Percentiles rank a stretch among this genome's conserved stretches.
phyloP scores from a whole-genome alignment of 805 yeast species.

The Ogataea sp. region DNA sequence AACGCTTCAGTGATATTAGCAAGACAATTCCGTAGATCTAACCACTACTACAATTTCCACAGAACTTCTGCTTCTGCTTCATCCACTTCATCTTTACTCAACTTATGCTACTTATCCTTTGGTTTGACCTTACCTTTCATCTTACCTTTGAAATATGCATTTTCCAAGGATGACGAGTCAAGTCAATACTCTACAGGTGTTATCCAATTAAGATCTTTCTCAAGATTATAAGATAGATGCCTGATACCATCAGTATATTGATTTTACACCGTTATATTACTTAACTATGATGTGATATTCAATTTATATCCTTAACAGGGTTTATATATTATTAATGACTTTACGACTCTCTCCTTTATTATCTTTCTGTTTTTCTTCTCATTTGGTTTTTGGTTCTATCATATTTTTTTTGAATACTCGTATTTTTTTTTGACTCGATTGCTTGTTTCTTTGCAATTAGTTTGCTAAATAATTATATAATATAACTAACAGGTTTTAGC shows the following conservation, averaged over 20 bases:
- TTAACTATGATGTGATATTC: too few species aligned
- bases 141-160: conserved; percentile 23
- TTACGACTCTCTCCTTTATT: too few species aligned
- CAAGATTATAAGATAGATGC: conserved; percentile 1
- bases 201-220: conserved; percentile 1
- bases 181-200: conserved; percentile 2
- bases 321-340: too few species aligned
- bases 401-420: too few species aligned
- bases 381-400: too few species aligned
- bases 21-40: background rate
- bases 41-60: background rate
- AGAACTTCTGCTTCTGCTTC: background rate
- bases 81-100: conserved; percentile 13
- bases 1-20: background rate
- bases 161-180: conserved; percentile 2
- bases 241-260: background rate
- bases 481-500: too few species aligned
- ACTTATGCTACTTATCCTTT: conserved; percentile 23
- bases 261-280: too few species aligned
- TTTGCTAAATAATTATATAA: too few species aligned
- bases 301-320: too few species aligned
- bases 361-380: too few species aligned
- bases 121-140: conserved; percentile 28
- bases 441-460: too few species aligned
- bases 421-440: too few species aligned